Base-by-base conservation (phyloP, 129 eudicot species). In the Solidago caesia region DNA sequence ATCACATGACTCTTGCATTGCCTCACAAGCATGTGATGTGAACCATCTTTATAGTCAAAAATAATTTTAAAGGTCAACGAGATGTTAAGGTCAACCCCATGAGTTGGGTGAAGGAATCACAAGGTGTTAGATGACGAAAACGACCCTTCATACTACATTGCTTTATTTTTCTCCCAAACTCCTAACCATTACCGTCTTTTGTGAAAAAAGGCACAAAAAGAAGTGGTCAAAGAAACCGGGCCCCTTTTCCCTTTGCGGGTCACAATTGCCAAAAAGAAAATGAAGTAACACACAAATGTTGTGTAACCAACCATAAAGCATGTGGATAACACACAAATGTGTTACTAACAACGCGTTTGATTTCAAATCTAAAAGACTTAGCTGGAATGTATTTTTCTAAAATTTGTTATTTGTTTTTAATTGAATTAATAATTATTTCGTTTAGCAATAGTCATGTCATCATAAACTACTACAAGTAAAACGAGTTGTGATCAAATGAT, bases 1-100 rank as follows among this genome's bases (percentile, higher is more conserved):
- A 79, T 73, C 83, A 73, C 83, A 73, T 67, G 83, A 79, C 26
- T 53, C 82, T 68, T 13, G 72, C 68, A 51, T 21, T 77, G 48
- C 53, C 44, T 79, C 49, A 33, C 58, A 42, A 45, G 53, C 83
- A 79, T 79, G 79, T 79, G 39, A 33, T 33, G 39, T 33, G 79
- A 79, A 57, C 45, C 58, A 29, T 63, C 7, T 43, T 48, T 64
- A 25, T 67, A 64, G 61, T 73, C 77, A 63, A 74, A 21, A 7
- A 53, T 64, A 64, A 29, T 41, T 73, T 2, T 66, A 66, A 21
- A 21, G 80, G 80, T 75, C 80, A 75, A 75, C 80, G 41, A 53
- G 56, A 53, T 66, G 68, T 79, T 64, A 44, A 21, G 78, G 78
- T 64, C 78, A 79, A 72, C 74, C 43, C 70, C 79, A 79, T 65